Evolutionary conservation across 2,329 filamentous ascomycete genomes (phyloP).

Genomic region (Albophoma yamanashiensis): DNA sequence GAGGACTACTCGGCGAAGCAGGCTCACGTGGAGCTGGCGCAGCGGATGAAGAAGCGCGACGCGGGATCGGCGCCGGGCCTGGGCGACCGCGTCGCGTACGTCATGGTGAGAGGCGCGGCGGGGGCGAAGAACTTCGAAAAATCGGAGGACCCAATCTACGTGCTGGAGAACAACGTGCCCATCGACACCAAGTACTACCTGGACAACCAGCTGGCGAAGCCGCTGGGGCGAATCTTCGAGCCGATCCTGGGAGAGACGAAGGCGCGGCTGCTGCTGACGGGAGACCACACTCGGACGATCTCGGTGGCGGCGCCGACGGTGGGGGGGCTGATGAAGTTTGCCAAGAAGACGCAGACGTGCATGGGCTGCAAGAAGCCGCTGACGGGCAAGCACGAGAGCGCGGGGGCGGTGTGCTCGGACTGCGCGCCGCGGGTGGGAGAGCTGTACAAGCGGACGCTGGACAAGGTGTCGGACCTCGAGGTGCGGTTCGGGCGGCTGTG

Average conservation of each 20-base stretch:
- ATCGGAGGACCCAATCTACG: slow-evolving; percentile 93
- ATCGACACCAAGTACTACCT: slow-evolving; percentile 99
- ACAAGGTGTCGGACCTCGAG: slow-evolving; percentile 84
- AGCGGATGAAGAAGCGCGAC: slow-evolving; percentile 95
- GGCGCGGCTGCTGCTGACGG: slow-evolving; percentile 73
- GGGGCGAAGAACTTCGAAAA: slow-evolving; percentile 95
- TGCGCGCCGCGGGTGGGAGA: slow-evolving; percentile 81
- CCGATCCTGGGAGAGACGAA: slow-evolving; percentile 93
- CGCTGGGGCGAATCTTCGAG: slow-evolving; percentile 90
- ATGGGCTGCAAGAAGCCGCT: slow-evolving; percentile 99
- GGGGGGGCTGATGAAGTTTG: slow-evolving; percentile 95
- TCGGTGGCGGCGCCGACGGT: slow-evolving; percentile 84
- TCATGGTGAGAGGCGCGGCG: slow-evolving; percentile 86
- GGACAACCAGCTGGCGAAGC: slow-evolving; percentile 95
- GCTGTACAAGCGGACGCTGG: slow-evolving; percentile 83
- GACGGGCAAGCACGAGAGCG: slow-evolving; percentile 63
- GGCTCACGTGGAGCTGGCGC: slow-evolving; percentile 88
- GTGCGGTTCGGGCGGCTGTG: slow-evolving; percentile 86
- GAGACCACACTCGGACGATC: slow-evolving; percentile 91
- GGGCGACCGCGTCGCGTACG: slow-evolving; percentile 94
- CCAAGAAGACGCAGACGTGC: slow-evolving; percentile 95
- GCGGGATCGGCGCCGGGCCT: slow-evolving; percentile 85
- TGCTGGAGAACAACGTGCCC: slow-evolving; percentile 93
- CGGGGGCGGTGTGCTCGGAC: slow-evolving; percentile 79
- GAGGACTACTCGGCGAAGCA: slow-evolving; percentile 84